Conservation (phyloP, 148 eudicot genomes). For the Tetragonia tetragonoides region DNA sequence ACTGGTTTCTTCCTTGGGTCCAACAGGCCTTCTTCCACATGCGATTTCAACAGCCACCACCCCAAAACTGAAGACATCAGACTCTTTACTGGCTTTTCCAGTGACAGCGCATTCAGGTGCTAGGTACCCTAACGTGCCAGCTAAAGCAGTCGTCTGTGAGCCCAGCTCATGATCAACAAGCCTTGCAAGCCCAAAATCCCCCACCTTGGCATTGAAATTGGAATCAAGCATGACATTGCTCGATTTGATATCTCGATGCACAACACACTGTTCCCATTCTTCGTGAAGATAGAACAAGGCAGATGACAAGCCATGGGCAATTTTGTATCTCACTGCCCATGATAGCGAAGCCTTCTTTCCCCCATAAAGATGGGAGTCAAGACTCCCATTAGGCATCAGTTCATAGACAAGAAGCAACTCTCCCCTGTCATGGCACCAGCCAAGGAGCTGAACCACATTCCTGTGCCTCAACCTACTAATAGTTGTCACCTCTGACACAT, state of each 20-base stretch:
- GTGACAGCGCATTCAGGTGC: too few relatives aligned
- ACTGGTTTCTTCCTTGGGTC: not conserved
- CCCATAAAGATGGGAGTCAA: slow-evolving; percentile 26
- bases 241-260: slow-evolving; percentile 51
- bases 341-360: not conserved
- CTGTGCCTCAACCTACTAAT: too few relatives aligned
- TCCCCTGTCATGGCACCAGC: too few relatives aligned
- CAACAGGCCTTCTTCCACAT: too few relatives aligned
- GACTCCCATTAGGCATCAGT: slow-evolving; percentile 38
- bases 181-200: slow-evolving; percentile 50
- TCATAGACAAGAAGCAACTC: not conserved
- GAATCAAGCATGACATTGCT: slow-evolving; percentile 55
- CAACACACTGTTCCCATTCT: slow-evolving; percentile 50
- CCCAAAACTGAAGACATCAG: too few relatives aligned
- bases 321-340: slow-evolving; percentile 32
- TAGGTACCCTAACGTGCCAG: slow-evolving; percentile 27
- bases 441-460: too few relatives aligned
- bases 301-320: slow-evolving; percentile 29
- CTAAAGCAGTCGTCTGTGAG: slow-evolving; percentile 34
- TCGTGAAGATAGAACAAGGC: slow-evolving; percentile 36
- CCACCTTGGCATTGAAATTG: slow-evolving; percentile 40
- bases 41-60: too few relatives aligned
- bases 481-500: not conserved
- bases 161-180: slow-evolving; percentile 41
- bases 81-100: too few relatives aligned